Evolutionary conservation across 371 early-diverging fungal genomes (phyloP).

Genomic region (Smittium culicis): DNA sequence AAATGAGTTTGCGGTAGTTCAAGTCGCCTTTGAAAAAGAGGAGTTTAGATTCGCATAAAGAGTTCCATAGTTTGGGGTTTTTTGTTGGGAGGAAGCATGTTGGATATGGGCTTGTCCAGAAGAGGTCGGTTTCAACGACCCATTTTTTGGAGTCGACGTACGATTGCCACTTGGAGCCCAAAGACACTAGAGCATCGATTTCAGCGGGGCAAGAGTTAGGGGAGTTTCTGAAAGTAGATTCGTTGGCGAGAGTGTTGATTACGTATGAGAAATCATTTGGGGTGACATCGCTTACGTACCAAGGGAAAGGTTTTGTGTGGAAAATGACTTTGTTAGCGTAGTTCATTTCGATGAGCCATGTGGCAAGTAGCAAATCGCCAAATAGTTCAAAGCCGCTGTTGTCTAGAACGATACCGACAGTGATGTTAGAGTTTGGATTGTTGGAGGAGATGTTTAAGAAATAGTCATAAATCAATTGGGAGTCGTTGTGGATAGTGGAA

Average conservation of each 20-base stretch:
- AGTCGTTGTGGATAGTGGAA: constrained; percentile 48
- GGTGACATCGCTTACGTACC: constrained; percentile 88
- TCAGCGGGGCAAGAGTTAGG: constrained; percentile 25
- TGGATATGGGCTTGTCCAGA: constrained; percentile 73
- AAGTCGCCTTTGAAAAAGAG: constrained; percentile 90
- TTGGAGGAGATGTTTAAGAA: constrained; percentile 11
- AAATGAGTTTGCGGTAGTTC: constrained; percentile 85
- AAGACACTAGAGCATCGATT: constrained; percentile 32
- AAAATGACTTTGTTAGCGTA: constrained; percentile 55
- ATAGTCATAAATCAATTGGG: constrained; percentile 42
- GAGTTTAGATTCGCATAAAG: constrained; percentile 40
- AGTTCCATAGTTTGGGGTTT: constrained; percentile 48
- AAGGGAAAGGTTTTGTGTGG: constrained; percentile 76
- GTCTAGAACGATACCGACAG: constrained; percentile 64
- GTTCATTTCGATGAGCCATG: constrained; percentile 60
- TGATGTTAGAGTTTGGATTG: constrained; percentile 12
- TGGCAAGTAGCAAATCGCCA: constrained; percentile 74
- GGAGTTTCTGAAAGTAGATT: constrained; percentile 34
- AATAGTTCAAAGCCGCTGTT: constrained; percentile 85
- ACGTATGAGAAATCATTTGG: constrained; percentile 57
- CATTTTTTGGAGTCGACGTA: constrained; percentile 46
- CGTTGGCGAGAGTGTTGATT: constrained; percentile 29
- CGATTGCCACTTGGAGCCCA: constrained; percentile 52
- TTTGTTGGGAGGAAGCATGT: constrained; percentile 55
- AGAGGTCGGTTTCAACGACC: constrained; percentile 47